Evolutionary conservation across 2,329 filamentous ascomycete genomes (phyloP), one percentile per base, ranked within the genome.

Genomic region (Diaporthe amygdali): DNA sequence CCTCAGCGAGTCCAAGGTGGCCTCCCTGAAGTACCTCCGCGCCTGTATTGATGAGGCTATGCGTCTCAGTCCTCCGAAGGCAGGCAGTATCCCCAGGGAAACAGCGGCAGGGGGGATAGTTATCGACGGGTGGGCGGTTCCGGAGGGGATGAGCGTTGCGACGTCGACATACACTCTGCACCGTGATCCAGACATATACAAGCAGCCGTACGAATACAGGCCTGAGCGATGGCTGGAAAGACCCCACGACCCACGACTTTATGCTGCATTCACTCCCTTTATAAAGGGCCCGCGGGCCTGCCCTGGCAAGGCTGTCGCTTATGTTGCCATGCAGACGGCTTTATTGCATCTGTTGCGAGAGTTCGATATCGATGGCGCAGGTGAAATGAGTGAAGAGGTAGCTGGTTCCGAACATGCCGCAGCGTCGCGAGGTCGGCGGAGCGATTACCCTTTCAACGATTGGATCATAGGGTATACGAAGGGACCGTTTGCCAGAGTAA

Each of bases 1-100:
- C 1, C 41, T 27, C 6, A 27, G 4, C 9, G 59, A 64, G 4
- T 37, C 59, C 14, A 64, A 37, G 30, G 0, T 64, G 2, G 44
- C 59, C n/a, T 64, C 59, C 1, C 44, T 64, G 41, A 64, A 49
- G 32, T 64, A 64, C n/a, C 59, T 64, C n/a, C 59, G 59, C 8
- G 59, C 59, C 5, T 64, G 59, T 12, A 15, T 64, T 20, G 59
- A 64, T 5, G 59, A 64, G 5, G 59, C 44, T 0, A 64, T 64
- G 59, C 44, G 59, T 8, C 59, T 64, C 7, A 37, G 44, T 17
- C 59, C 59, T 5, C 59, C 59, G 14, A 64, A 64, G n/a, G 59
- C 59, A 0, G 59, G 59, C 7, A 64, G 59, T n/a, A 64, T 64
- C 5, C 59, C 59, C 2, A 27, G 59, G 44, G 59, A 64, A 17